Base-by-base conservation (phyloP, 495 filamentous ascomycete species). In the Tuber indicum region DNA sequence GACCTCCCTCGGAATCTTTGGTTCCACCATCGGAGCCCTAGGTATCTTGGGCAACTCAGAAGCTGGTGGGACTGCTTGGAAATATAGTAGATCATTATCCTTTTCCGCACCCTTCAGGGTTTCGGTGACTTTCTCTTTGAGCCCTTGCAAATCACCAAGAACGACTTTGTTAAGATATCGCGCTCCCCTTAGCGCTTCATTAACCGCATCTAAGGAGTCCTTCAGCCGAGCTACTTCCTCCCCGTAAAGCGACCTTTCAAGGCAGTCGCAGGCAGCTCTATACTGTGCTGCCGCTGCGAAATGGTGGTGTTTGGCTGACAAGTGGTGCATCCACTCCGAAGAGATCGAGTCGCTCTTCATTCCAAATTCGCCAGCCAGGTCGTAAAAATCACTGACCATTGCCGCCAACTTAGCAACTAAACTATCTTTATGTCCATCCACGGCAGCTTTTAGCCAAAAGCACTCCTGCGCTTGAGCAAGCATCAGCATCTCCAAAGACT, bases 371-470 rank as follows among this genome's bases (percentile, higher is more conserved):
- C 92, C 91, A 21, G 94, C 93, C 70, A 91, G 86, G 43, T 90
- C 92, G 84, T 98, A 99, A 47, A 96, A 90, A 83, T 99, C 96
- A 0, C 93, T 97, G 3, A 98, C 94, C 76, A 95, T 91, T 0
- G 93, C 94, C 19, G 96, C 96, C 4, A 99, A 87, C 83, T 94
- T 94, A 6, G 96, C 92, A 74, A 99, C 97, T 0, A 92, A 92
- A 16, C 89, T 91, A 83, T 99, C 96, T 82, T 96, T 97, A 83
- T 97, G 88, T 17, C 91, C 91, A 83, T 98, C 96, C 87, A 94
- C 95, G 36, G 97, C 96, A 3, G 96, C 96, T 83, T 97, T 98
- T 74, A 95, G 91, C 96, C 96, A 99, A 84, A 95, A 98, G 83
- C 95, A 98, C 84, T 99, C 96, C 81, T 99, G 96, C 49, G 91